phyloP scores from a whole-genome alignment of 352 stramenopile species.

The Aphanomyces cochlioides region DNA sequence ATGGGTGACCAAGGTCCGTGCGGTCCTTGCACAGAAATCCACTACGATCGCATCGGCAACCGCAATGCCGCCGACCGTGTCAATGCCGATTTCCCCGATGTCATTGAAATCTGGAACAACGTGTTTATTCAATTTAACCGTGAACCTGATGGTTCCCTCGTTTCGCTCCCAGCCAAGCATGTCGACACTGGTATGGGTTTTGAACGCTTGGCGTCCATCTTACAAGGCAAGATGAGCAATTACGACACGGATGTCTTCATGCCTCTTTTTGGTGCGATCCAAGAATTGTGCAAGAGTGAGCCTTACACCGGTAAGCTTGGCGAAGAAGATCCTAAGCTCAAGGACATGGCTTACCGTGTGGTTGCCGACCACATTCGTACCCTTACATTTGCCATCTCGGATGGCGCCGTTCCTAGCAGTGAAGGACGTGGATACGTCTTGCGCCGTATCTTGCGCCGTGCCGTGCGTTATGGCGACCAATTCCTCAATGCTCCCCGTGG shows the following conservation, averaged over 20 bases:
- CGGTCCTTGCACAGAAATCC: conserved; percentile 98
- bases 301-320: conserved; percentile 83
- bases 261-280: conserved; percentile 94
- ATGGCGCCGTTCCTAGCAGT: conserved; percentile 96
- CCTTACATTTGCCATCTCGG: conserved; percentile 96
- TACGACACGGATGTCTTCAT: conserved; percentile 99
- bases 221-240: conserved; percentile 94
- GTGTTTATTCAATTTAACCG: conserved; percentile 99
- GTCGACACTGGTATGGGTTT: conserved; percentile 99
- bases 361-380: conserved; percentile 98
- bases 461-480: conserved; percentile 97
- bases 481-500: conserved; percentile 93
- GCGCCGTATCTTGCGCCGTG: conserved; percentile 95
- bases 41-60: conserved; percentile 98
- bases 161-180: conserved; percentile 92
- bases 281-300: conserved; percentile 58
- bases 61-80: conserved; percentile 91
- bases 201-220: conserved; percentile 90
- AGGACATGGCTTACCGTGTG: conserved; percentile 91
- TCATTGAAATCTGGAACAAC: conserved; percentile 99
- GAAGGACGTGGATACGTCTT: conserved; percentile 98
- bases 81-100: conserved; percentile 96
- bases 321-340: conserved; percentile 84
- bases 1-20: conserved; percentile 99
- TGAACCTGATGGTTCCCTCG: conserved; percentile 85